Evolutionary conservation across 2,329 filamentous ascomycete species (phyloP), one percentile per base, ranked within the genome.

Genomic region (Lecanicillium sp.): DNA sequence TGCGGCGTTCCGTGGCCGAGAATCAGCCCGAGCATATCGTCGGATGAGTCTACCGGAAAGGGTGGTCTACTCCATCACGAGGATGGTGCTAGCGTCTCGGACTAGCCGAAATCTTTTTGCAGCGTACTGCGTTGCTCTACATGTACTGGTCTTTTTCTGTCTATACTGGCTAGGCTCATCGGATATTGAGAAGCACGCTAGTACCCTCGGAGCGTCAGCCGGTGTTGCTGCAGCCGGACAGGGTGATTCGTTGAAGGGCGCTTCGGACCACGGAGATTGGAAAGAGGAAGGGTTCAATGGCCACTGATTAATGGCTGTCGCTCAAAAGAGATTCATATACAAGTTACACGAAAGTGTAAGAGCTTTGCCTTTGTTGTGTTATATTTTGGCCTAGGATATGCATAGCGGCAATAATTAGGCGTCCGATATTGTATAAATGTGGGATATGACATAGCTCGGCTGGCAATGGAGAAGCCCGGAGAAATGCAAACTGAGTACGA

Each of bases 91-190:
- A 45, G 86, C 89, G 37, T 95, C 88, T 33, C 72, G 92, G 45
- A 85, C 83, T 19, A 95, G 88, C 64, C 76, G 94, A 46, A 98
- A 96, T 58, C 59, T 98, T 43, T 98, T 98, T 62, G 92, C 89
- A 1, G 80, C 77, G 9, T 98, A 98, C 60, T 94, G 90, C 59
- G 67, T 95, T 27, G 86, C 80, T 25, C 70, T 98, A 48, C 92
- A 98, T 65, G 54, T 95, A 32, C 64, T 98, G 34, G 81, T 96
- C 3, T 92, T 98, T 54, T 70, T 83, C 49, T 83, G 87, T 60
- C 67, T 96, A 44, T 96, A 90, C 62, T 89, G 81, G 76, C 78
- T 88, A 54, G 85, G 85, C 43, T 75, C 77, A 4, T 66, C 70
- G 20, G 78, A 86, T 51, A 71, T 78, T 25, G 80, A 80, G 54